Conservation (phyloP, 371 early-diverging fungal genomes). For the Chytridium lagenaria region DNA sequence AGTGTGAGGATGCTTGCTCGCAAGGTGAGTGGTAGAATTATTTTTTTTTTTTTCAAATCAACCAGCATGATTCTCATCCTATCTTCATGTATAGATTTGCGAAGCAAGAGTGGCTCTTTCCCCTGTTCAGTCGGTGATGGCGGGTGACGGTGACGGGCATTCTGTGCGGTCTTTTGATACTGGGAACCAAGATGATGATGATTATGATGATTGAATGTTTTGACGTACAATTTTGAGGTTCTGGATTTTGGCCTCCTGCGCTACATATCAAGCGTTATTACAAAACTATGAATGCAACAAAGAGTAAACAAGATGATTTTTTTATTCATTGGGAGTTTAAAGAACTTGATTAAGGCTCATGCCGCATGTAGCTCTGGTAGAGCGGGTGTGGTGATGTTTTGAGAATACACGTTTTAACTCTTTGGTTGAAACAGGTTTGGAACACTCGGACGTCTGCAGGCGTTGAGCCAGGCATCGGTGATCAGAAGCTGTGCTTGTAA, state of each 20-base stretch:
- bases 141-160: not conserved
- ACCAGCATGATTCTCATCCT: not conserved
- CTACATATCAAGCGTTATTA: no score
- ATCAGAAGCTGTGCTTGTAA: no score
- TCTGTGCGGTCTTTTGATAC: not conserved
- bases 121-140: slow-evolving; percentile 3
- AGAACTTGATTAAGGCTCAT: no score
- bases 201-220: slow-evolving; percentile 4
- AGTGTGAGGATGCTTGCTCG: slow-evolving; percentile 32
- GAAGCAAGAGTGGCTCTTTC: slow-evolving; percentile 15
- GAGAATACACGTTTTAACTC: no score
- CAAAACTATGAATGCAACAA: no score
- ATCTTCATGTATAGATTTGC: slow-evolving; percentile 6
- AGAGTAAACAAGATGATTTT: no score
- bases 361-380: no score
- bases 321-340: no score
- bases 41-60: not conserved
- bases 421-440: no score
- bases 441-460: no score
- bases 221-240: not conserved
- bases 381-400: no score
- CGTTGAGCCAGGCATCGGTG: no score
- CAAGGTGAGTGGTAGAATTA: slow-evolving; percentile 18
- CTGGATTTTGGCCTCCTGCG: not conserved
- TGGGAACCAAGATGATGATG: not conserved